A percentile compares a stretch with the other conserved stretches of the same genome.
phyloP scores from a whole-genome alignment of 2,329 filamentous ascomycete species.

The Cladophialophora carrionii region DNA sequence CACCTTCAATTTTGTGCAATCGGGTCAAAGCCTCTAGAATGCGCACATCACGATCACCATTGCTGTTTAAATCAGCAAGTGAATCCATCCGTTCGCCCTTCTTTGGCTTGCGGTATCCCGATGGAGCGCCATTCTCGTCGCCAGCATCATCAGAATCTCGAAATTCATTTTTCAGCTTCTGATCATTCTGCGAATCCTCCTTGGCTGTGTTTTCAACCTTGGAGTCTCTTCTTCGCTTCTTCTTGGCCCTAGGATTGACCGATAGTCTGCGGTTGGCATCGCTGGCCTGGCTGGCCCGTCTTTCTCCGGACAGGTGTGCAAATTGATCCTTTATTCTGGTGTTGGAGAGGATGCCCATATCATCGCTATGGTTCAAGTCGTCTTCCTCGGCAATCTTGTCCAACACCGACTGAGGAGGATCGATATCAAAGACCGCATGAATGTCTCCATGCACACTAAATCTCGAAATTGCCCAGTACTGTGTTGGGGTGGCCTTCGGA shows the following conservation, averaged over 20 bases:
- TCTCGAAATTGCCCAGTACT: constrained; percentile 68
- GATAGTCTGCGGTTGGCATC: constrained; percentile 15
- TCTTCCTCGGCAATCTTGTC: constrained; percentile 63
- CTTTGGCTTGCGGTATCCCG: constrained; percentile 23
- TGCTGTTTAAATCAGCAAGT: constrained; percentile 27
- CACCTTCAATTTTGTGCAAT: constrained; percentile 36
- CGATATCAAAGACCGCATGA: constrained; percentile 71
- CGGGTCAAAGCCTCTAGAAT: constrained; percentile 35
- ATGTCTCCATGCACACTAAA: constrained; percentile 74
- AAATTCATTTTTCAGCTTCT: constrained; percentile 32
- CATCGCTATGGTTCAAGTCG: constrained; percentile 50
- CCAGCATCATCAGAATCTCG: constrained; percentile 30
- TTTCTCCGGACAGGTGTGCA: constrained; percentile 3
- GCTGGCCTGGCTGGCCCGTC: constrained; percentile 19
- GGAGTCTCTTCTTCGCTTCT: constrained; percentile 16
- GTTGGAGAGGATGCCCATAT: constrained; percentile 22
- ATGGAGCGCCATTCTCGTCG: constrained; percentile 27
- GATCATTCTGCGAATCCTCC: constrained; percentile 14
- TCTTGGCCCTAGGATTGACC: constrained; percentile 13
- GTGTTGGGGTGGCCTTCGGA: constrained; percentile 27
- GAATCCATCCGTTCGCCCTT: constrained; percentile 32
- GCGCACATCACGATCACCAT: constrained; percentile 24
- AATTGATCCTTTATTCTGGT: constrained; percentile 21
- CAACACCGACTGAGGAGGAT: constrained; percentile 65
- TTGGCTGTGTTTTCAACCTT: neutral